A percentile compares a stretch with the other conserved stretches of the same genome.
Conservation (phyloP, 1,139 yeast species). For the Saccharomyces hybrid region DNA sequence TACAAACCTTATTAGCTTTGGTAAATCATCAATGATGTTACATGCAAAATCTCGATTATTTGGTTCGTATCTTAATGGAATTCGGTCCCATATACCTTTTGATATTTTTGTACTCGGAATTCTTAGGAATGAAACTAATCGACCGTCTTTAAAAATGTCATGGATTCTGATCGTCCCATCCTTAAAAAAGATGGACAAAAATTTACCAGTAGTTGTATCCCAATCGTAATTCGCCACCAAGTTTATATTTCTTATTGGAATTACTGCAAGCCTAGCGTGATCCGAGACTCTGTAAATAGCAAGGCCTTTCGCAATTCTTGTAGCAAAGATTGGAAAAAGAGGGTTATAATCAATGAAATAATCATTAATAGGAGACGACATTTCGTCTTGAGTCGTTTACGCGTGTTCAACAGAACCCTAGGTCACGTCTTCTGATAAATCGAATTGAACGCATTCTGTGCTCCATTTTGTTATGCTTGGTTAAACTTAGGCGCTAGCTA, state of each 20-base stretch:
- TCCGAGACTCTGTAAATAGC: constrained; percentile 14
- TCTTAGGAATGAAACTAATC: constrained; percentile 18
- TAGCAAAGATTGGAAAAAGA: constrained; percentile 9
- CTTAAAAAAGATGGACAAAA: constrained; percentile 16
- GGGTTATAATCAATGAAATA: constrained; percentile 9
- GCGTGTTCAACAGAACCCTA: background rate
- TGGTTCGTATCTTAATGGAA: constrained; percentile 1
- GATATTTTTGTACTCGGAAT: constrained; percentile 7
- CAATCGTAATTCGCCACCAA: constrained; percentile 17
- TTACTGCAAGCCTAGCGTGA: constrained; percentile 15
- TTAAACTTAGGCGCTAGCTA: background rate
- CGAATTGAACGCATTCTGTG: background rate
- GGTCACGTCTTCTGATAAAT: background rate
- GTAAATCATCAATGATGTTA: constrained; percentile 16
- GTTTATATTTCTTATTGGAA: constrained; percentile 17
- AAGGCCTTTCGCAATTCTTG: constrained; percentile 11
- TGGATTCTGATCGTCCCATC: constrained; percentile 24
- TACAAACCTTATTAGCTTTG: constrained; percentile 17
- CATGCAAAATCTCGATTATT: constrained; percentile 6
- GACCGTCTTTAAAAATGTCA: constrained; percentile 23
- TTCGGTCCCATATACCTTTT: constrained; percentile 19
- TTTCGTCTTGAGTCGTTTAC: background rate
- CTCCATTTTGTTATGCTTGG: background rate
- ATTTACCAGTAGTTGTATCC: constrained; percentile 21
- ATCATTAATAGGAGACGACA: background rate